Base-by-base conservation (phyloP, 306 rosid species). In the Heteromeles arbutifolia region DNA sequence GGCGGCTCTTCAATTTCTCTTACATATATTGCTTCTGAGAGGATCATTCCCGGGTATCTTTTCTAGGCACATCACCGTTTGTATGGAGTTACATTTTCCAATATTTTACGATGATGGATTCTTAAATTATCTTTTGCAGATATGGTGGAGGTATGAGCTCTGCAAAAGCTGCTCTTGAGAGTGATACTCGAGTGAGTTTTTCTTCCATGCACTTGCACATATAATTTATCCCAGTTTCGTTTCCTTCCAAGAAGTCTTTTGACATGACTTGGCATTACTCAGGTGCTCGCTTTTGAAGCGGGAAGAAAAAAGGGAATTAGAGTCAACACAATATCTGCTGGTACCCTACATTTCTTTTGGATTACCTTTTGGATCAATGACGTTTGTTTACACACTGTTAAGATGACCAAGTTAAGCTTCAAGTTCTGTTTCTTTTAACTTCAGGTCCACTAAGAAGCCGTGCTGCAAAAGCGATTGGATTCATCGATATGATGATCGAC, bases 101-200 rank as follows among this genome's bases (percentile, higher is more conserved):
- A 3, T 19, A 26, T 73, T 25, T 18, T 26, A 11, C 26, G 69
- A 26, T 76, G 65, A 65, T 21, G 69, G 54, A 74, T 70, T 28
- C 61, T 65, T 74, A 44, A 52, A 69, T 68, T 26, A 68, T 72
- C 13, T 66, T 72, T 43, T 73, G 43, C 84, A 95, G 99, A 77
- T 95, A 95, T 70, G 99, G 99, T 79, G 97, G 99, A 26, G 99
- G 99, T 59, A 95, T 95, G 99, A 95, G 99, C 85, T 92, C 99
- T 83, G 99, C 99, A 54, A 95, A 95, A 84, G 97, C 99, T 77
- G 97, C 97, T 43, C 82, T 95, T 70, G 99, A 95, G 87, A 95
- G 99, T 70, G 99, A 95, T 80, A 95, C 99, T 59, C 83, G 85
- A 63, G 99, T 90, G 79, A 81, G 91, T 72, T 69, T 75, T 53